A percentile compares a stretch with the other conserved stretches of the same genome.
Conservation (phyloP, 305 asterid species). For the Stenogyne calaminthoides region DNA sequence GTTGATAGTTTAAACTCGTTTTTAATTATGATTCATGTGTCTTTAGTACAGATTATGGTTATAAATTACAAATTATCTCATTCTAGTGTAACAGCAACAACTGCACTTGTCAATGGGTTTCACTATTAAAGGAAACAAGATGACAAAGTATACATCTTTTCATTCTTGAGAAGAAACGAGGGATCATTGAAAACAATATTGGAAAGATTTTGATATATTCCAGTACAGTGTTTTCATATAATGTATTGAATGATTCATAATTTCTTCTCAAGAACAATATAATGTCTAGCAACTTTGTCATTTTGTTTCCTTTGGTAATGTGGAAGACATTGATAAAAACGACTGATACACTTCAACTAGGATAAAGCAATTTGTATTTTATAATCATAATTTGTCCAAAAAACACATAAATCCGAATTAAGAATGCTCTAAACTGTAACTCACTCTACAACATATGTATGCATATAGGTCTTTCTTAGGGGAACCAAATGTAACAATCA, state of each 20-base stretch:
- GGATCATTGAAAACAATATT: too few species aligned
- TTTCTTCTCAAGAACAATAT: background rate
- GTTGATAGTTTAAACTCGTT: too few species aligned
- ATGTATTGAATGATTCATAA: background rate
- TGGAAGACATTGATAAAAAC: slow-evolving; percentile 56
- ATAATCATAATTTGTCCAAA: slow-evolving; percentile 48
- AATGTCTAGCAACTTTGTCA: slow-evolving; percentile 47
- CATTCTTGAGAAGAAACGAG: too few species aligned
- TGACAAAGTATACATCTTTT: too few species aligned
- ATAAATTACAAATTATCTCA: too few species aligned
- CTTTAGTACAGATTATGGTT: too few species aligned
- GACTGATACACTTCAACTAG: slow-evolving; percentile 59
- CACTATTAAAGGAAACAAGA: too few species aligned
- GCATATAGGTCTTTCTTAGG: slow-evolving; percentile 59
- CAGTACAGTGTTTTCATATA: background rate
- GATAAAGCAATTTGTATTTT: slow-evolving; percentile 49
- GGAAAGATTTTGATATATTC: too few species aligned
- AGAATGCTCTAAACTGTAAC: background rate
- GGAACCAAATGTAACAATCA: slow-evolving; percentile 84
- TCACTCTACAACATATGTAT: background rate
- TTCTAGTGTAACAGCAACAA: too few species aligned
- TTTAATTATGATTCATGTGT: too few species aligned
- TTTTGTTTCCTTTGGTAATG: slow-evolving; percentile 44
- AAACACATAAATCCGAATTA: background rate
- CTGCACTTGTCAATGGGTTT: too few species aligned